Conservation (phyloP, 495 filamentous ascomycete species). For the Haplographium delicatum region DNA sequence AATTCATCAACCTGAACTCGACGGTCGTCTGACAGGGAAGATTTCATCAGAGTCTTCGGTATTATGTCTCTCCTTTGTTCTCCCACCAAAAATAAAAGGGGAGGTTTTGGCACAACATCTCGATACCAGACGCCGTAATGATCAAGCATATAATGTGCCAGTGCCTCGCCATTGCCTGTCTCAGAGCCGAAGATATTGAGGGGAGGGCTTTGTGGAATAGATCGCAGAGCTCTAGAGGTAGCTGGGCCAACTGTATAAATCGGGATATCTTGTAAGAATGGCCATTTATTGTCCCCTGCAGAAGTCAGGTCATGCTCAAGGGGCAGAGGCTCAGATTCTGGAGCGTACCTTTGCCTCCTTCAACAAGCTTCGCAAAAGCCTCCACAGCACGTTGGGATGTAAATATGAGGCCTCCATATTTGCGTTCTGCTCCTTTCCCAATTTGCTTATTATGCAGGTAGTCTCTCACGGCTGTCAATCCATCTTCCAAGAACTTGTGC, state of each 20-base stretch:
- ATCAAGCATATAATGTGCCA: conserved; percentile 70
- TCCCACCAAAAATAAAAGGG: conserved; percentile 80
- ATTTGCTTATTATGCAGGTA: conserved; percentile 34
- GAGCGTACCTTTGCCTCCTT: conserved; percentile 36
- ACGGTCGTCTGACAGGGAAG: conserved; percentile 31
- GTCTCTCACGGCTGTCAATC: conserved; percentile 33
- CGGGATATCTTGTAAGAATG: conserved; percentile 48
- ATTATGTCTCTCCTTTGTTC: conserved; percentile 86
- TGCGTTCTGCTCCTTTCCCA: conserved; percentile 1
- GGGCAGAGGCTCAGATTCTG: conserved; percentile 22
- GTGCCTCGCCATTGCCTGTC: conserved; percentile 72
- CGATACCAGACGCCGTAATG: conserved; percentile 53
- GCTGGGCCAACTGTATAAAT: conserved; percentile 93
- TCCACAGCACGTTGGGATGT: conserved; percentile 94
- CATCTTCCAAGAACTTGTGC: conserved; percentile 50
- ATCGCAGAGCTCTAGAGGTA: conserved; percentile 66
- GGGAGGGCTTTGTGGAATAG: conserved; percentile 42
- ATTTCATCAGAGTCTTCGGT: conserved; percentile 64
- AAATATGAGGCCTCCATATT: conserved; percentile 83
- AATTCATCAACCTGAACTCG: conserved; percentile 67
- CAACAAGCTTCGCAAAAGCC: conserved; percentile 67
- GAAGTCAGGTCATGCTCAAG: conserved; percentile 2
- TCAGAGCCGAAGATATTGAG: conserved; percentile 66
- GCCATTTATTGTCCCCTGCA: conserved; percentile 31
- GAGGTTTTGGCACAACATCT: conserved; percentile 40